A percentile compares a stretch with the other conserved stretches of the same genome.
Conservation (phyloP, 176 grass and related monocot genomes). For the Echinochloa phyllopogon region DNA sequence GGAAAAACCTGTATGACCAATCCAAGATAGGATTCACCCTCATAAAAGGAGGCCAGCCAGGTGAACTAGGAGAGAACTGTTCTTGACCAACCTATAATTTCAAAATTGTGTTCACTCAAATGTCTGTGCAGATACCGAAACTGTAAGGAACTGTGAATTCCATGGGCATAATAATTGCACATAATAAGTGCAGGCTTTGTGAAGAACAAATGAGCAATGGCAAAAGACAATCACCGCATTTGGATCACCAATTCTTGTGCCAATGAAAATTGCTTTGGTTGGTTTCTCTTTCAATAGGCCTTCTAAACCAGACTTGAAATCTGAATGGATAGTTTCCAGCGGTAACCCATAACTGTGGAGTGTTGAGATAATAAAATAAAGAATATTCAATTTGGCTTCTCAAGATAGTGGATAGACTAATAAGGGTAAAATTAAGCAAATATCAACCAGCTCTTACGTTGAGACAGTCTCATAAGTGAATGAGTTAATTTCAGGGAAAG, state of each 20-base stretch:
- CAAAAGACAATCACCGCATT: conserved; percentile 76
- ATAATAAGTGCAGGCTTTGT: conserved; percentile 19
- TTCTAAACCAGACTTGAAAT: conserved; percentile 98
- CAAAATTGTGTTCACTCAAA: conserved; percentile 44
- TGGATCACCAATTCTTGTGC: conserved; percentile 98
- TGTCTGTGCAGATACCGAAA: conserved; percentile 5
- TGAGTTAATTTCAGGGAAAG: conserved; percentile 93
- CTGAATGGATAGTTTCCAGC: conserved; percentile 82
- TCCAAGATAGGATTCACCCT: conserved; percentile 99
- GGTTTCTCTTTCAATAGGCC: conserved; percentile 74
- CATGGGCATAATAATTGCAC: conserved; percentile 33
- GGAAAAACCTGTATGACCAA: conserved; percentile 96
- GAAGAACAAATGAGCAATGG: conserved; percentile 32
- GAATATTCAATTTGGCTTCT: conserved; percentile 28
- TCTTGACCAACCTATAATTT: conserved; percentile 95
- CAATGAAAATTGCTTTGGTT: conserved; percentile 99
- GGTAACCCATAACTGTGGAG: conserved; percentile 84
- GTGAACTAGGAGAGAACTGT: conserved; percentile 96
- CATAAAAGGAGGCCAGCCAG: conserved; percentile 99
- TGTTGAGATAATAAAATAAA: conserved; percentile 28
- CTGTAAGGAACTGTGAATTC: conserved; percentile 10
- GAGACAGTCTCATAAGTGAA: conserved; percentile 94
- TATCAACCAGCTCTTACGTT: conserved; percentile 55
- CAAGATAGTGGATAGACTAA: conserved; percentile 38
- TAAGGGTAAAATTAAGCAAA: conserved; percentile 23